Evolutionary conservation across 129 eudicot genomes (phyloP), one percentile per base, ranked within the genome.

Genomic region (Flaveria ramosissima): DNA sequence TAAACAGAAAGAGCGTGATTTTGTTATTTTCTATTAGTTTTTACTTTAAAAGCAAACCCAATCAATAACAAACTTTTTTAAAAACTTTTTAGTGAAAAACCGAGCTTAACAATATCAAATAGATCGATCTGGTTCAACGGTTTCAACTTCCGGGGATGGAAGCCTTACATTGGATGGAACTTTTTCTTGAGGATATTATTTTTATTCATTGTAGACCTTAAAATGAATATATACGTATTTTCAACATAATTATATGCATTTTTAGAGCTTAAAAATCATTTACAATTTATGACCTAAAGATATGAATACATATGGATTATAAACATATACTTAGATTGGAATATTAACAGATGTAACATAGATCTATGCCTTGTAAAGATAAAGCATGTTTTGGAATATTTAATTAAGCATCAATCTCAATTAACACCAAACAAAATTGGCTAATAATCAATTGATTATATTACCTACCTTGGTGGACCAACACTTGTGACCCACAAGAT

Each of bases 391-490:
- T 75, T 16, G 4, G 39, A 61, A 60, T 75, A 7, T n/a, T 45
- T 60, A 45, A 46, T 62, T 24, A 15, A n/a, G 79, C 71, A 75
- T 75, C 78, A 27, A 62, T 74, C 78, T 74, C 78, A 74, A 61
- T 74, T 74, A 60, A 74, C 60, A 43, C 26, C 78, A 74, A 62
- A 45, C 78, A 74, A 74, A 63, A 23, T 74, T 42, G 46, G 59
- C 14, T 17, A 56, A 42, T 73, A 57, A 9, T 51, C 27, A 39
- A 57, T 53, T 55, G 21, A 36, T 53, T 56, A n/a, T 39, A 42
- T 59, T 73, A 59, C 16, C 68, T 41, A 20, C 41, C 53, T 61
- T 61, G 67, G n/a, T 24, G 67, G 67, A n/a, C 39, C 19, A 12
- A 23, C 41, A 23, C n/a, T 23, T 24, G 41, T 61, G 67, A 16